Evolutionary conservation across 371 early-diverging fungal species (phyloP), one percentile per base, ranked within the genome.

Genomic region (Rhizomucor pusillus): DNA sequence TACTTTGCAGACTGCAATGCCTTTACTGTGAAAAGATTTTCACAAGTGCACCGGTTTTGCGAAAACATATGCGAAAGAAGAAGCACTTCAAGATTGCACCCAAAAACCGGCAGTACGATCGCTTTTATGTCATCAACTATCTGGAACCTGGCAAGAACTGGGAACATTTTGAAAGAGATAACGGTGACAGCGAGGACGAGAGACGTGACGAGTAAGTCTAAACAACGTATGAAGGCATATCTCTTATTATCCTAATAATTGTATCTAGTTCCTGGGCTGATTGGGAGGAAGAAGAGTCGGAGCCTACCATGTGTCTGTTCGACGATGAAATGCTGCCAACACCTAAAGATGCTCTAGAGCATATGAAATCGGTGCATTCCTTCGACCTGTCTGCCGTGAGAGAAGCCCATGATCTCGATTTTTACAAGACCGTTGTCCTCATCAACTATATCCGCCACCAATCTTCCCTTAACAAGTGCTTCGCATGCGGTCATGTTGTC

Each of bases 21-120:
- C 69, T 96, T 24, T 96, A 95, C 67, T 98, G 98, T 66, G 97
- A 98, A 73, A 92, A 91, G 73, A 86, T 79, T 4, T 98, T 95
- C 69, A 93, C 92, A 12, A 86, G 88, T 22, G 77, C 87, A 6
- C 87, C 91, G 0, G 93, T 93, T 10, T 79, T 98, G 50, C 87
- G 97, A 51, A 92, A 93, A 68, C 98, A 98, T 59, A 95, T 98
- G 96, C 89, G 96, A 62, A 98, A 98, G 79, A 98, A 97, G 89
- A 95, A 94, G 81, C 97, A 96, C 69, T 96, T 96, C 74, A 91
- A 92, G 77, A 93, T 97, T 69, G 89, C 88, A 52, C 79, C 94
- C 19, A 85, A 86, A 43, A 95, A 95, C 69, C 84, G 88, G 54
- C 79, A 88, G 34, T 98, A 97, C 52, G 98, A 98, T 67, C 85